Base-by-base conservation (phyloP, 2,329 filamentous ascomycete species). In the Monilinia fructigena region DNA sequence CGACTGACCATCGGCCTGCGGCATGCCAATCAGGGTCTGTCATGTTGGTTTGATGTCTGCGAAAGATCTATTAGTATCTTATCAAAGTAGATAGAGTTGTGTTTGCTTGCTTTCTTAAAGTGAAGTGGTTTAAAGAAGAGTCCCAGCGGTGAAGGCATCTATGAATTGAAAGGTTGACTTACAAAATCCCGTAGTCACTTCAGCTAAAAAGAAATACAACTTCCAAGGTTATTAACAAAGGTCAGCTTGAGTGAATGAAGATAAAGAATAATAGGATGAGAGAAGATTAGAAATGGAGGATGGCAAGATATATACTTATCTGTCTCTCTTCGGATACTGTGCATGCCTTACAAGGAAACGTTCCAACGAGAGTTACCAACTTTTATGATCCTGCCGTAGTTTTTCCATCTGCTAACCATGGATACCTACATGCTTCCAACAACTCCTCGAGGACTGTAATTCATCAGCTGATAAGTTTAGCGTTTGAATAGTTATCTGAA, bases 401-500 rank as follows among this genome's bases (percentile, higher is more conserved):
- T 35, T 31, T 48, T 20, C 28, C 42, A 50, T 23, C 45, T 59
- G 42, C 42, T 23, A 38, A 38, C 20, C 58, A 35, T 50, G 58
- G 45, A 38, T 60, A 38, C 31, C 4, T 23, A 28, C 58, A 60
- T 60, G 58, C 45, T 38, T 60, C 58, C 58, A 26, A 7, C 28
- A 18, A 23, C 58, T 48, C 28, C 45, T 20, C 58, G 3, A 8
- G 56, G 58, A 35, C 58, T 50, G 28, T 18, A 28, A 50, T 50
- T 60, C 28, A 60, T 38, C 58, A 60, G 58, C 58, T 60, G 58
- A 50, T 60, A n/a, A 60, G 38, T 7, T 60, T 60, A 60, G 58
- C 45, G 58, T 50, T 38, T 4, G 20, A 18, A 38, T 35, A n/a
- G n/a, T 50, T 18, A 16, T 60, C 35, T 50, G 56, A 50, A 48